Evolutionary conservation across 2,329 filamentous ascomycete genomes (phyloP).

Genomic region (Rosellinia necatrix): DNA sequence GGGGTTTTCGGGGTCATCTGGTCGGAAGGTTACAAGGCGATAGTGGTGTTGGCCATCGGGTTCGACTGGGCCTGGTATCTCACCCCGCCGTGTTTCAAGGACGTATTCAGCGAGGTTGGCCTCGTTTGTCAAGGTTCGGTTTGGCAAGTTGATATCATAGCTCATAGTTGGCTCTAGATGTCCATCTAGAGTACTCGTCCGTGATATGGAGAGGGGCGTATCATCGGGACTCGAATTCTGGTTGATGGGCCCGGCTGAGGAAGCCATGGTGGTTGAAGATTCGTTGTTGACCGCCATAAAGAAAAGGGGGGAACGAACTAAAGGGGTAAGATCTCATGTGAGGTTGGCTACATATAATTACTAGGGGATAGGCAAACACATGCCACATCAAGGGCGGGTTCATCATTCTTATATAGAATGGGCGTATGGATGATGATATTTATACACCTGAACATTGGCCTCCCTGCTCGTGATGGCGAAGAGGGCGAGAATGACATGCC

Average conservation of each 20-base stretch:
- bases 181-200: constrained; percentile 13
- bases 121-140: constrained; percentile 63
- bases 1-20: constrained; percentile 75
- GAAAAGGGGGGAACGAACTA: neutral
- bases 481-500: constrained; percentile 15
- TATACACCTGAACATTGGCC: neutral
- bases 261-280: constrained; percentile 10
- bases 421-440: neutral
- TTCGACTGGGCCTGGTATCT: constrained; percentile 56
- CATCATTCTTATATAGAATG: constrained; percentile 13
- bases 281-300: neutral
- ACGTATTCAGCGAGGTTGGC: constrained; percentile 72
- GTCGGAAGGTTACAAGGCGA: constrained; percentile 70
- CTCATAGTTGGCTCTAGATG: constrained; percentile 16
- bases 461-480: constrained; percentile 4
- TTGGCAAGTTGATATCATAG: constrained; percentile 59
- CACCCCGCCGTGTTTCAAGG: constrained; percentile 63
- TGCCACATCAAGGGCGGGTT: neutral
- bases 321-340: neutral
- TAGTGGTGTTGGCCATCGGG: constrained; percentile 43
- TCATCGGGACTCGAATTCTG: neutral
- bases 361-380: neutral
- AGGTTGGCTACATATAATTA: constrained; percentile 1
- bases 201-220: constrained; percentile 8
- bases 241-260: neutral